Evolutionary conservation across 352 stramenopile genomes (phyloP).

Genomic region (Pythium inflatum): DNA sequence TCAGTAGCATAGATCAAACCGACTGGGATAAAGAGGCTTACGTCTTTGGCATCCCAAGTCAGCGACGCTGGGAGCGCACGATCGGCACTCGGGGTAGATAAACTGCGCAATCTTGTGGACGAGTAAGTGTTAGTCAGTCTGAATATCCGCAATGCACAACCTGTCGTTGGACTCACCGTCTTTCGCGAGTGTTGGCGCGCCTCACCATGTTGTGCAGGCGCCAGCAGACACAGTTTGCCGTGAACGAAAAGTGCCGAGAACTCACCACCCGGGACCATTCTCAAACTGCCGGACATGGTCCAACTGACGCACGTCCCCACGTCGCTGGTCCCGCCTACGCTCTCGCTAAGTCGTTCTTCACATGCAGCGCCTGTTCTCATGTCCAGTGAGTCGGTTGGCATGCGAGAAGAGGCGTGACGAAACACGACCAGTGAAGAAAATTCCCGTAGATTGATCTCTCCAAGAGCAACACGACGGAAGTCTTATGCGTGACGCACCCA

Average conservation of each 20-base stretch:
- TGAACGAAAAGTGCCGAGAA: too few relatives aligned
- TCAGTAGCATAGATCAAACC: not conserved
- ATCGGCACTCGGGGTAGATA: not conserved
- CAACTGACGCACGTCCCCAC: constrained; percentile 5
- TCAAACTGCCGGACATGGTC: not conserved
- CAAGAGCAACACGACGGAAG: too few relatives aligned
- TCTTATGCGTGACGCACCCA: not conserved
- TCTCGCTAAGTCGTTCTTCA: too few relatives aligned
- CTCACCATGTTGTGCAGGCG: constrained; percentile 10
- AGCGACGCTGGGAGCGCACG: not conserved
- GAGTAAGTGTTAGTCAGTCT: not conserved
- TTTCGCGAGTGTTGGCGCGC: not conserved
- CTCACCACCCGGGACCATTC: too few relatives aligned
- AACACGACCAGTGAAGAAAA: constrained; percentile 14
- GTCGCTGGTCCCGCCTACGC: not conserved
- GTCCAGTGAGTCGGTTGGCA: not conserved
- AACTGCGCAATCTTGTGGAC: not conserved
- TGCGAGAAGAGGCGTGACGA: not conserved
- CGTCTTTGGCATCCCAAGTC: not conserved
- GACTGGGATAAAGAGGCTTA: too few relatives aligned
- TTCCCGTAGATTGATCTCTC: too few relatives aligned
- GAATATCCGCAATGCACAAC: not conserved
- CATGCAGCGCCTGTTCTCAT: not conserved
- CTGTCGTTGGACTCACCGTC: not conserved
- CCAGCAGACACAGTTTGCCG: too few relatives aligned